Percentiles rank a stretch among this genome's conserved stretches.
Evolutionary conservation across 2,329 filamentous ascomycete genomes (phyloP).

Genomic region (Xylariaceae sp.): DNA sequence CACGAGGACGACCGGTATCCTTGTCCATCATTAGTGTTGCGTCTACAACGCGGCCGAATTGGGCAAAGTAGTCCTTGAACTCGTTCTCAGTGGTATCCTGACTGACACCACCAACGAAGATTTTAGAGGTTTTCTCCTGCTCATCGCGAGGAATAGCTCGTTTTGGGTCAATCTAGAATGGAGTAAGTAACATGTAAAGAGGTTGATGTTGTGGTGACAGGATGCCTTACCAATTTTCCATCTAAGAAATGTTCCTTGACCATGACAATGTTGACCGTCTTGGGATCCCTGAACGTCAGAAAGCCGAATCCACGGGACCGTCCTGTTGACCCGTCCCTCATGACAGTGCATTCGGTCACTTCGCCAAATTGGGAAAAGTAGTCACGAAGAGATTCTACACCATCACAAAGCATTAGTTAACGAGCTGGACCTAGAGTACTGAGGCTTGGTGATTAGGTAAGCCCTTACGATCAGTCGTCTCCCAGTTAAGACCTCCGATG

Average conservation of each 20-base stretch:
- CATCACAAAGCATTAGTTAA: slow-evolving; percentile 17
- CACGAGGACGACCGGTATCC: slow-evolving; percentile 92
- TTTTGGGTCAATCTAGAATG: slow-evolving; percentile 85
- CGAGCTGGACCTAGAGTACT: neutral
- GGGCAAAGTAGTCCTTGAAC: slow-evolving; percentile 94
- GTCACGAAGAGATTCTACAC: slow-evolving; percentile 83
- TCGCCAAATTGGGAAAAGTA: slow-evolving; percentile 99
- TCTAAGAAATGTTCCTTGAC: slow-evolving; percentile 98
- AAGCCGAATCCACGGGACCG: slow-evolving; percentile 96
- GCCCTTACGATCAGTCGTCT: slow-evolving; percentile 90
- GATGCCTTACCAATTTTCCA: slow-evolving; percentile 83
- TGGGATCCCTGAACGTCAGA: slow-evolving; percentile 94
- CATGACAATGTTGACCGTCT: slow-evolving; percentile 99
- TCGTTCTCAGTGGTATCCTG: slow-evolving; percentile 96
- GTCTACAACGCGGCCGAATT: slow-evolving; percentile 94
- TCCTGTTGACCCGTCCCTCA: slow-evolving; percentile 92
- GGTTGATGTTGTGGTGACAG: neutral
- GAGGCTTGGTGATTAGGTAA: neutral
- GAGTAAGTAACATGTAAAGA: slow-evolving; percentile 19
- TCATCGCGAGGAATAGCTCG: slow-evolving; percentile 95
- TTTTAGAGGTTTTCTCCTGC: slow-evolving; percentile 97
- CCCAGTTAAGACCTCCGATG: slow-evolving; percentile 97
- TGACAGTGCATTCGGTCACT: slow-evolving; percentile 97
- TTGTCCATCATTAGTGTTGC: slow-evolving; percentile 99
- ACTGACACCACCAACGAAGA: slow-evolving; percentile 95